Evolutionary conservation across 495 filamentous ascomycete species (phyloP), one percentile per base, ranked within the genome.

Genomic region (Immersiella caudata): DNA sequence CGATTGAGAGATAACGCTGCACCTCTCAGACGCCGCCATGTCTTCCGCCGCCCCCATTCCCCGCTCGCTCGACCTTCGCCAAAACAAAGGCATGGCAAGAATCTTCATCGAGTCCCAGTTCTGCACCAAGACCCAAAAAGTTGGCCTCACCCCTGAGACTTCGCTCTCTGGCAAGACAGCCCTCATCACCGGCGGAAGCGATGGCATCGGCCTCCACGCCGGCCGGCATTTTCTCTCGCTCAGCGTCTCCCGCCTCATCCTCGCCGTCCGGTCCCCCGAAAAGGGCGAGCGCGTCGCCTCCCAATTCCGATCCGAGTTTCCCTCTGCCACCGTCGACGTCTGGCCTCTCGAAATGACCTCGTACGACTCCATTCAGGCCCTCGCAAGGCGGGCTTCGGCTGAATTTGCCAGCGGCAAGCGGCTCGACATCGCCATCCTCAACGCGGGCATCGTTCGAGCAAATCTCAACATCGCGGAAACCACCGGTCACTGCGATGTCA

Each of bases 161-260:
- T 65, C 63, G 52, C 67, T 68, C 12, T 26, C 29, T 4, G 66
- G 70, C 54, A 73, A 85, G 62, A 87, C 81, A 2, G 75, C 85
- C 46, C 78, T 88, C 55, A 76, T 88, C 18, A 84, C 85, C 0
- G 86, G 86, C 20, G 72, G 79, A 35, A 88, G 86, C 65, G 72
- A 74, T 29, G 85, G 86, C 16, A 72, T 86, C 1, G 84, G 84
- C 16, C 74, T 80, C 16, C 82, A 83, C 69, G 76, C 83, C 6
- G 76, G 79, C 12, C 77, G 78, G 12, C 81, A 85, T 26, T 61
- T 75, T 11, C 71, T 73, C 57, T 55, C 40, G 14, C 68, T 71
- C 6, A 56, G 62, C 5, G 27, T 70, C 7, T 54, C 26, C 12
- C 64, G 25, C 16, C 66, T 73, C 22, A 67, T 73, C 25, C 22